Evolutionary conservation across 768 basidiomycete species (phyloP), one percentile per base, ranked within the genome.

Genomic region (Mycena rosella): DNA sequence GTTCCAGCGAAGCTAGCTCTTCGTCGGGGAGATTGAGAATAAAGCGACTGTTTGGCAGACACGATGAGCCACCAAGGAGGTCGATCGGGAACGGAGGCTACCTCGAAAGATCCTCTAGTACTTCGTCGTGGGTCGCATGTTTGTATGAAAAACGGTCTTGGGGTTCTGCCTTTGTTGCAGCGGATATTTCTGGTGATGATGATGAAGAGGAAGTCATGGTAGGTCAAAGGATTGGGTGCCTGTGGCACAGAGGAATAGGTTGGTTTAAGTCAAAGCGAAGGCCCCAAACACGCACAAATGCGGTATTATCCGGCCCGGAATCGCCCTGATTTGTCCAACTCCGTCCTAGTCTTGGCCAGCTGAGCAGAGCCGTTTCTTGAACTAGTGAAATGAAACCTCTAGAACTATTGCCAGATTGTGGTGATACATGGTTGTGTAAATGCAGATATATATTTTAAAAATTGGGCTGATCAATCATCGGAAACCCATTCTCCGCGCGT

Each of bases 1-100:
- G 89, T 76, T 98, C 96, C 60, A 97, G 85, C 18, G 93, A 95
- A 54, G 89, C 88, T 62, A 97, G 88, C 81, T 99, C 98, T 76
- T 94, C 92, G 70, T 93, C 91, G 24, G 98, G 97, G 67, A 99
- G 89, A 79, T 99, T 99, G 72, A 99, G 86, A 72, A 99, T 94
- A 78, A 99, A 99, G 56, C 98, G 95, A 78, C 95, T 97, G 70
- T 18, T 24, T 3, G 20, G 34, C 7, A 36, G 55, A 18, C 54
- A 26, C 36, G 30, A 61, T 69, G 22, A 59, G 58, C 42, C 65
- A 74, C 66, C 74, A 65, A 44, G 60, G 60, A 38, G 48, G 38
- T 22, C 57, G 57, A 64, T 68, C 62, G n/a, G 45, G 36, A 27
- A n/a, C 32, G 67, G 51, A 60, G 58, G 52, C 17, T 63, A 93